Percentiles rank a stretch among this genome's conserved stretches.
Evolutionary conservation across 257 asterid genomes (phyloP).

Genomic region (Ophiorrhiza pumila): DNA sequence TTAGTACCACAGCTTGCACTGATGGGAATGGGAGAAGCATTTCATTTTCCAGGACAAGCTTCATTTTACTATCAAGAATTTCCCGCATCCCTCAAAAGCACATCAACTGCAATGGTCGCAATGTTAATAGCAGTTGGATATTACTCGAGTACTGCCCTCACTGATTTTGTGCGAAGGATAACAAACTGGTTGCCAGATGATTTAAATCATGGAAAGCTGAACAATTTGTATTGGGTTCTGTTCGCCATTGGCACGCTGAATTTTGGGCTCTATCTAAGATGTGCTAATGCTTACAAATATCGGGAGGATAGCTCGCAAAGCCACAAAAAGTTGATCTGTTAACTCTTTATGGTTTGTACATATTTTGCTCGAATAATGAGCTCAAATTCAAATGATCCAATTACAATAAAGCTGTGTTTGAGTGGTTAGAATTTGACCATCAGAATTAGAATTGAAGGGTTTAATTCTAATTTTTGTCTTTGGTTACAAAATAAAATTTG

Average conservation of each 20-base stretch:
- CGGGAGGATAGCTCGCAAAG: neutral
- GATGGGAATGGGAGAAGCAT: conserved; percentile 25
- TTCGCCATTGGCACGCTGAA: conserved; percentile 11
- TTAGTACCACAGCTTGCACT: conserved; percentile 21
- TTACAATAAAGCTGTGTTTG: too few species aligned
- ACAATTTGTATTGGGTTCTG: conserved; percentile 21
- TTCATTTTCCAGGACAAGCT: conserved; percentile 28
- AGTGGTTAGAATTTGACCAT: too few species aligned
- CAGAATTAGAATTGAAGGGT: too few species aligned
- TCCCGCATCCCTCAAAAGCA: conserved; percentile 27
- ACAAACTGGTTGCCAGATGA: conserved; percentile 32
- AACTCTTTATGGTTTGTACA: neutral
- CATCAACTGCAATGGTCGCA: conserved; percentile 24
- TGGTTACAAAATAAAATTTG: too few species aligned
- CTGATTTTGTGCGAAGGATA: conserved; percentile 16
- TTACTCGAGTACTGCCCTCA: conserved; percentile 18
- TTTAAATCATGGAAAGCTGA: conserved; percentile 25
- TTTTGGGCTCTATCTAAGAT: conserved; percentile 18
- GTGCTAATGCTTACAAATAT: conserved; percentile 19
- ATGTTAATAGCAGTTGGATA: conserved; percentile 15
- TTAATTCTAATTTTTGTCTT: too few species aligned
- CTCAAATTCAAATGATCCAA: too few species aligned
- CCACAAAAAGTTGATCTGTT: neutral
- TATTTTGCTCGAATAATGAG: too few species aligned
- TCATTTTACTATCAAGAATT: conserved; percentile 27